Percentiles rank a stretch among this genome's conserved stretches.
Evolutionary conservation across 2,329 filamentous ascomycete genomes (phyloP).

Genomic region (Aspergillus ochraceoroseus): DNA sequence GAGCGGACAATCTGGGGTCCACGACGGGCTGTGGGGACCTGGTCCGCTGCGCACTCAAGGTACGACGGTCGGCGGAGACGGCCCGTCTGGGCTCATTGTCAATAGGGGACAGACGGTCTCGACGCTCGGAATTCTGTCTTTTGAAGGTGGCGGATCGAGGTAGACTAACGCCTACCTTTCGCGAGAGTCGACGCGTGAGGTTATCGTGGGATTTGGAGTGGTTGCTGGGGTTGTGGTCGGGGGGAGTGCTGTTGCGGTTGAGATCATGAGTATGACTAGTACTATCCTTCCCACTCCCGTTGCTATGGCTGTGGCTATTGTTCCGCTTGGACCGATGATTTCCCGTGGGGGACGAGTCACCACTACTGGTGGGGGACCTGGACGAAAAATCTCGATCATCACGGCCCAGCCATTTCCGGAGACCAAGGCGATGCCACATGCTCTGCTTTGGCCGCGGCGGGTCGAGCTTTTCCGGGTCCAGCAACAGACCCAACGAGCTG

Average conservation of each 20-base stretch:
- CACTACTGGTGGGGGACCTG: constrained; percentile 18
- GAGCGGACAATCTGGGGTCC: constrained; percentile 39
- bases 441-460: constrained; percentile 38
- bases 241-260: constrained; percentile 8
- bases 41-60: constrained; percentile 43
- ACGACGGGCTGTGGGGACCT: constrained; percentile 40
- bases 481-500: constrained; percentile 33
- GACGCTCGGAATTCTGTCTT: constrained; percentile 74
- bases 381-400: constrained; percentile 36
- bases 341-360: constrained; percentile 14
- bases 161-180: constrained; percentile 66
- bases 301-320: constrained; percentile 10
- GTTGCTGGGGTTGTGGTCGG: constrained; percentile 16
- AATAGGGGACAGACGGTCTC: constrained; percentile 65
- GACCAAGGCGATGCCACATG: constrained; percentile 45
- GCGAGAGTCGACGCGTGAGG: constrained; percentile 36
- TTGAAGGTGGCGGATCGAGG: constrained; percentile 74
- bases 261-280: neutral
- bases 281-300: too few relatives aligned
- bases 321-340: constrained; percentile 14
- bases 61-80: constrained; percentile 53
- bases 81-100: constrained; percentile 62
- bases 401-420: constrained; percentile 42
- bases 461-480: constrained; percentile 33
- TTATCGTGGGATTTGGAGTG: constrained; percentile 28